These are phyloP conservation scores for Lepidopterella palustris DNA, from an alignment of 495 filamentous ascomycete species.

Conservation along the genomic window DNA sequence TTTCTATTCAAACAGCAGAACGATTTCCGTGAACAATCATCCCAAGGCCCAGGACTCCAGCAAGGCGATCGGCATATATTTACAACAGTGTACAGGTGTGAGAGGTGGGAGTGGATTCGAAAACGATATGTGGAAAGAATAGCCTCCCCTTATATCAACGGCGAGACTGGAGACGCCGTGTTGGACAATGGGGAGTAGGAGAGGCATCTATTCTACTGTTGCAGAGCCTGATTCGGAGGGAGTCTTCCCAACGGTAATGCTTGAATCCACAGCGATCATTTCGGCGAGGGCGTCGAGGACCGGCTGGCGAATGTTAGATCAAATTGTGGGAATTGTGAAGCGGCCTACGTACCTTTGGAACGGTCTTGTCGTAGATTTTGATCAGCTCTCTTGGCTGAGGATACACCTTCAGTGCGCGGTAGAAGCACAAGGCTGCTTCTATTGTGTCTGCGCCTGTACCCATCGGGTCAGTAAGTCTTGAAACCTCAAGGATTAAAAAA, in stretches of 20 bases:
- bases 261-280: constrained; percentile 88
- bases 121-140: not conserved
- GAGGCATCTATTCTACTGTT: not conserved
- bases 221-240: constrained; percentile 22
- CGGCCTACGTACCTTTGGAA: constrained; percentile 59
- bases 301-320: constrained; percentile 48
- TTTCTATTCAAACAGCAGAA: not conserved
- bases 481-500: not conserved
- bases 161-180: not conserved
- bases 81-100: not conserved
- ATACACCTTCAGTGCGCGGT: constrained; percentile 97
- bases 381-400: constrained; percentile 89
- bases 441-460: constrained; percentile 59
- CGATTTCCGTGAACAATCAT: not conserved
- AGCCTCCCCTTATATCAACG: not conserved
- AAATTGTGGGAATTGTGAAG: not conserved
- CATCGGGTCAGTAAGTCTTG: constrained; percentile 3
- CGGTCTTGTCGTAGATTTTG: constrained; percentile 95
- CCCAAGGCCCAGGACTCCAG: not conserved
- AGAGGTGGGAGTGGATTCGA: not conserved
- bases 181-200: not conserved
- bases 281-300: constrained; percentile 92
- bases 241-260: constrained; percentile 52
- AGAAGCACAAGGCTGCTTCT: constrained; percentile 90
- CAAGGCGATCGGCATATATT: not conserved